Conservation (phyloP, 2,329 filamentous ascomycete species). For the Nothopassalora personata region DNA sequence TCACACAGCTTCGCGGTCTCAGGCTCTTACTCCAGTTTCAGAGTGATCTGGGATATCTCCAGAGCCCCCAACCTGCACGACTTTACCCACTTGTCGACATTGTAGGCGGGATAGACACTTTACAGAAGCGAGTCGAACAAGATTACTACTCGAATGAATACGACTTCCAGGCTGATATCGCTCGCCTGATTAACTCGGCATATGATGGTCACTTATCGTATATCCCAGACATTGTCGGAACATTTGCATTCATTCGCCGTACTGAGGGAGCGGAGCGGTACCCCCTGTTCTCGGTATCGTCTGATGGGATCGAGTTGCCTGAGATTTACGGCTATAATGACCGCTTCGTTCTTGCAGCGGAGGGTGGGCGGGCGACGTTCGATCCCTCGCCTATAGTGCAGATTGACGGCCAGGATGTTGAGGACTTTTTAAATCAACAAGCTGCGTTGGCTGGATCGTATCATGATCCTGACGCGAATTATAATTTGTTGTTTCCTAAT, state of each 20-base stretch:
- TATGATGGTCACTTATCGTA: conserved; percentile 41
- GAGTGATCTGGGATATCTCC: conserved; percentile 37
- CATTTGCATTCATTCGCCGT: conserved; percentile 33
- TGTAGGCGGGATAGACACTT: conserved; percentile 33
- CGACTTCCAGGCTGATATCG: conserved; percentile 37
- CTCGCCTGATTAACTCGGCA: conserved; percentile 32
- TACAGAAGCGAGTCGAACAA: conserved; percentile 29
- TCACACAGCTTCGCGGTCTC: conserved; percentile 1
- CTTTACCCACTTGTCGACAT: conserved; percentile 37
- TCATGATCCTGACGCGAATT: conserved; percentile 39
- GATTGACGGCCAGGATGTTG: conserved; percentile 35
- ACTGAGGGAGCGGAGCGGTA: not conserved
- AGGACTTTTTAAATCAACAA: conserved; percentile 32
- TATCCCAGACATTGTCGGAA: conserved; percentile 34
- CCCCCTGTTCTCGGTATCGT: conserved; percentile 26
- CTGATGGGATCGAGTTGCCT: conserved; percentile 33
- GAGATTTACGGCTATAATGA: conserved; percentile 34
- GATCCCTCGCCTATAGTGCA: conserved; percentile 34
- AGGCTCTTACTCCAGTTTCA: conserved; percentile 35
- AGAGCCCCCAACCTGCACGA: conserved; percentile 32
- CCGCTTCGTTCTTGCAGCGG: conserved; percentile 9
- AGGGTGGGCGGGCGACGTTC: conserved; percentile 14
- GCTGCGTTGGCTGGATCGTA: conserved; percentile 29
- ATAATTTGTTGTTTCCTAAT: conserved; percentile 36
- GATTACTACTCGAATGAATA: conserved; percentile 37